Conservation (phyloP, 495 filamentous ascomycete genomes). For the Diplogelasinospora grovesii region DNA sequence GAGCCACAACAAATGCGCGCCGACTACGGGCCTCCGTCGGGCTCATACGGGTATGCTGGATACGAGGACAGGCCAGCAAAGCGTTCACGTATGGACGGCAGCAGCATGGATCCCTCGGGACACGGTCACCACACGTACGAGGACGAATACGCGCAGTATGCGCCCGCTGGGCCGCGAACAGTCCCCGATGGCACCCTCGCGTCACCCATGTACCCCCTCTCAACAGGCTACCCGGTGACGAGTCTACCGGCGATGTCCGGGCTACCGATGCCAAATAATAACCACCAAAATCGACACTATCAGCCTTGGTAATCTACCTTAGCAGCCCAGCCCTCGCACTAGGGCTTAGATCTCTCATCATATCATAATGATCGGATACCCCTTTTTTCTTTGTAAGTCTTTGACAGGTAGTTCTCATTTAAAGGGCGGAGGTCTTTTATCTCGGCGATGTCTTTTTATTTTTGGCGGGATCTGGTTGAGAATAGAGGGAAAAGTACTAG, state of each 20-base stretch:
- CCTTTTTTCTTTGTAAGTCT: no score
- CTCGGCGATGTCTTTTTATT: no score
- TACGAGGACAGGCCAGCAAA: constrained; percentile 17
- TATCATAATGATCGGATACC: no score
- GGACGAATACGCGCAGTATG: constrained; percentile 10
- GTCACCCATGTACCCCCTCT: constrained; percentile 7
- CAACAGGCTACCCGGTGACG: constrained; percentile 7
- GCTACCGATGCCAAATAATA: constrained; percentile 15
- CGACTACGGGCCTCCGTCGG: constrained; percentile 1
- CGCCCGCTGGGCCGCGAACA: constrained; percentile 19
- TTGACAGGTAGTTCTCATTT: no score
- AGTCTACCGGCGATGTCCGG: constrained; percentile 7
- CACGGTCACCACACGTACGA: constrained; percentile 16
- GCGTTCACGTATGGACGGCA: constrained; percentile 12
- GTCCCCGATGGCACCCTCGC: constrained; percentile 13
- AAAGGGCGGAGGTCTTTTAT: no score
- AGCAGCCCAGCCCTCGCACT: no score
- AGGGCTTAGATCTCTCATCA: no score
- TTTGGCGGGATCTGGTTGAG: no score
- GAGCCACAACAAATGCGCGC: constrained; percentile 19
- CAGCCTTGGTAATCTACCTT: no score
- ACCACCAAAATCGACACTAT: no score
- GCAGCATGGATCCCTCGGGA: no score
- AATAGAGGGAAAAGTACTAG: no score
- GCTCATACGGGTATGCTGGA: constrained; percentile 13